A percentile compares a stretch with the other conserved stretches of the same genome.
phyloP scores from a whole-genome alignment of 2,329 filamentous ascomycete species.

The Neonectria hederae region DNA sequence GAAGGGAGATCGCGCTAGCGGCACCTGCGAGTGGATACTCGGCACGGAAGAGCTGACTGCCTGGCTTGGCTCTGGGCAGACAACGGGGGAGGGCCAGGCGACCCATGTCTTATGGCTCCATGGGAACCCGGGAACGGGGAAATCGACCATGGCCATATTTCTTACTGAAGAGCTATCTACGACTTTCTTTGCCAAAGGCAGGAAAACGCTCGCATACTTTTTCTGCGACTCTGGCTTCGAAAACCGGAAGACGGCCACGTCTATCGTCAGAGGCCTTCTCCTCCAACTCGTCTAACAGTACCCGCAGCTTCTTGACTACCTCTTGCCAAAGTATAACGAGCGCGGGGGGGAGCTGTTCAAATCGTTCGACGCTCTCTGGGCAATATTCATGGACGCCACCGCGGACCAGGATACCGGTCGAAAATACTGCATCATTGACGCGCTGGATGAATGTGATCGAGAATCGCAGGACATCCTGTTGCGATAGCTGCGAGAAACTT shows the following conservation, averaged over 20 bases:
- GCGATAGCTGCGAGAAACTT: slow-evolving; percentile 25
- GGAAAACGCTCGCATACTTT: slow-evolving; percentile 36
- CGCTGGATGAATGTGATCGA: slow-evolving; percentile 34
- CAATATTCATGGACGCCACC: slow-evolving; percentile 27
- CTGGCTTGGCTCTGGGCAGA: slow-evolving; percentile 24
- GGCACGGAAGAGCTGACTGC: slow-evolving; percentile 26
- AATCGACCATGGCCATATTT: slow-evolving; percentile 28
- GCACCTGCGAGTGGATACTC: too few species aligned
- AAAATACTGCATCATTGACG: slow-evolving; percentile 36
- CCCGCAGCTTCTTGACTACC: too few species aligned
- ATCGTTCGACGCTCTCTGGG: slow-evolving; percentile 32
- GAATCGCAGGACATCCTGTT: slow-evolving; percentile 31
- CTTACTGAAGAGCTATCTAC: too few species aligned
- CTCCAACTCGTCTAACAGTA: slow-evolving; percentile 5
- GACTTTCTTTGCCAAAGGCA: slow-evolving; percentile 11
- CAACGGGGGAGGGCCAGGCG: too few species aligned
- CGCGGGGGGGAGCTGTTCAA: too few species aligned
- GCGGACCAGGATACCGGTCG: slow-evolving; percentile 27
- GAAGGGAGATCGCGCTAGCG: too few species aligned
- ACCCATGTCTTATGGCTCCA: slow-evolving; percentile 32
- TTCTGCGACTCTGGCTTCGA: slow-evolving; percentile 39
- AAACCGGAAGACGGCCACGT: slow-evolving; percentile 34
- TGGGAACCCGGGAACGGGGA: slow-evolving; percentile 35
- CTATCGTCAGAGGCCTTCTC: slow-evolving; percentile 37
- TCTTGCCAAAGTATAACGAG: too few species aligned